phyloP scores from a whole-genome alignment of 768 basidiomycete genomes.

The Omphalotus guepiniiformis region DNA sequence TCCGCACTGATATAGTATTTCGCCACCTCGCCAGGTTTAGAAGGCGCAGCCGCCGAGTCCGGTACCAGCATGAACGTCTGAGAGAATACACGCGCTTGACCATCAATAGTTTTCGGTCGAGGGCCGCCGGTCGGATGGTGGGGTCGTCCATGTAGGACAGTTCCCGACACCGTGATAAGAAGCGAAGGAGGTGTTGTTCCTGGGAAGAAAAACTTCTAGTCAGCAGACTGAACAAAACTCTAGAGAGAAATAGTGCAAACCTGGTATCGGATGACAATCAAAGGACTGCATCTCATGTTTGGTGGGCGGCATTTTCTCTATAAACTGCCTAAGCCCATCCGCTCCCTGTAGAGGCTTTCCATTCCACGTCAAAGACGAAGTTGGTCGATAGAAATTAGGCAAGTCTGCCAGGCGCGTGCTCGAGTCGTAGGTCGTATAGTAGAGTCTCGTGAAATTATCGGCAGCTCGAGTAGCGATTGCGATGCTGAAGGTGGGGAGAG shows the following conservation, averaged over 20 bases:
- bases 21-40: constrained; percentile 67
- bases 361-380: constrained; percentile 81
- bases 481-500: constrained; percentile 45
- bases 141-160: constrained; percentile 63
- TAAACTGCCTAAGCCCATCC: constrained; percentile 62
- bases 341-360: constrained; percentile 74
- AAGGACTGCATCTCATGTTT: constrained; percentile 86
- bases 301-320: constrained; percentile 71
- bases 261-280: constrained; percentile 88
- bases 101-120: constrained; percentile 51
- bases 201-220: constrained; percentile 25
- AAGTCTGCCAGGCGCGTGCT: constrained; percentile 70
- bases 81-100: constrained; percentile 79
- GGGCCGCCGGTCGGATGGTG: constrained; percentile 51
- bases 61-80: constrained; percentile 86
- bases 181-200: constrained; percentile 77
- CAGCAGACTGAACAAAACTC: constrained; percentile 1
- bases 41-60: constrained; percentile 59
- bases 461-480: constrained; percentile 84
- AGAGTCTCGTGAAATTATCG: constrained; percentile 77
- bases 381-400: constrained; percentile 75
- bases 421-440: constrained; percentile 81
- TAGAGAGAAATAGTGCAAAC: constrained; percentile 30
- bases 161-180: constrained; percentile 76
- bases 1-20: constrained; percentile 83